Evolutionary conservation across 2,329 filamentous ascomycete genomes (phyloP), one percentile per base, ranked within the genome.

Genomic region (Sporothrix brasiliensis): DNA sequence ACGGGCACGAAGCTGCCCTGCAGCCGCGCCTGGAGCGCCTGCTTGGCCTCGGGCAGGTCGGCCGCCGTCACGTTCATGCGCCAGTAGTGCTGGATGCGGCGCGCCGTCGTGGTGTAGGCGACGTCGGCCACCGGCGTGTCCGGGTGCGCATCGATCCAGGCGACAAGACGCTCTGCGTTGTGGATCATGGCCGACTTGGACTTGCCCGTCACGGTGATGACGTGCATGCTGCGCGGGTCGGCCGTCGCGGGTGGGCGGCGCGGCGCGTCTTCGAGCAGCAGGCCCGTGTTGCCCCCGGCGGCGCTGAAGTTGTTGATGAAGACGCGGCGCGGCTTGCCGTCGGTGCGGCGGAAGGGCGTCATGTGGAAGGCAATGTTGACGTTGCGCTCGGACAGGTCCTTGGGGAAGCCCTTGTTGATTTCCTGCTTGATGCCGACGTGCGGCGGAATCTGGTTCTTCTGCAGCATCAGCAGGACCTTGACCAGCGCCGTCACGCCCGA

Each of bases 271-370:
- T 91, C 87, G 1, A 92, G 75, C 7, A 92, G 78, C 30, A 92
- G 77, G 19, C 88, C 87, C 1, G 89, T 91, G 78, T 92, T 92
- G 47, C 90, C 90, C 73, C 90, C 90, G 68, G 90, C 88, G 7
- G 90, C 90, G 73, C 86, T 87, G 76, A 91, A 92, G 79, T 91
- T 91, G 80, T 92, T 92, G 73, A 91, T 78, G 71, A 87, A 86
- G 10, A 85, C 79, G 5, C 81, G 79, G 39, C 84, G 80, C 2
- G 81, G 82, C 75, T 81, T 82, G 24, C 81, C 81, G 63, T 86
- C 80, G 41, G 78, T 80, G 67, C 87, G 81, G 71, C 75, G 75
- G 78, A 87, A 86, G 0, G 83, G 81, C 0, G 84, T 85, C 66
- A 82, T 76, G 73, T 87, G 80, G 72, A 85, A 82, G 1, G 87